Conservation (phyloP, 768 basidiomycete species). For the Zangia roseola region DNA sequence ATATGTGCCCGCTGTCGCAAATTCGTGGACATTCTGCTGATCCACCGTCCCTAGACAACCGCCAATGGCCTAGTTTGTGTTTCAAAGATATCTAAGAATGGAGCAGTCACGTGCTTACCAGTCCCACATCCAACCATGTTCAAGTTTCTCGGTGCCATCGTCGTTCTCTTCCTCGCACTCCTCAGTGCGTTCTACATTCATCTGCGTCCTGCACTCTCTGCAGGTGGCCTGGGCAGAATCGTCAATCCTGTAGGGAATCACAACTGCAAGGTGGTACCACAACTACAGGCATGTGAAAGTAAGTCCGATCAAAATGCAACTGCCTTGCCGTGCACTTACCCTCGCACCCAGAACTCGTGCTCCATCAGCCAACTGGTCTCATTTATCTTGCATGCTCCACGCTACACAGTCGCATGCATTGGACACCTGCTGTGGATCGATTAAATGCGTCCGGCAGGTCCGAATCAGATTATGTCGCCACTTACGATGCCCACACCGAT, state of each 20-base stretch:
- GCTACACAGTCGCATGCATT: slow-evolving; percentile 44
- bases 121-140: too few relatives aligned
- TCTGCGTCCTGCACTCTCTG: slow-evolving; percentile 43
- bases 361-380: slow-evolving; percentile 56
- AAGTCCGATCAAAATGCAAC: slow-evolving; percentile 13
- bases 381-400: slow-evolving; percentile 66
- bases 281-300: slow-evolving; percentile 73
- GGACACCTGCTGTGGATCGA: slow-evolving; percentile 47
- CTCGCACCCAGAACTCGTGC: slow-evolving; percentile 45
- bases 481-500: slow-evolving; percentile 50
- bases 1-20: too few relatives aligned
- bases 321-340: slow-evolving; percentile 10
- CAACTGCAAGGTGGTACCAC: slow-evolving; percentile 48
- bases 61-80: too few relatives aligned
- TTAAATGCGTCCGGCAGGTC: slow-evolving; percentile 39
- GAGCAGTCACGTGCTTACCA: too few relatives aligned
- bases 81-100: too few relatives aligned
- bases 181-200: slow-evolving; percentile 48
- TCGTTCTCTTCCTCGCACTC: slow-evolving; percentile 36
- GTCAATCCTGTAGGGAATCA: slow-evolving; percentile 46
- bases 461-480: slow-evolving; percentile 55
- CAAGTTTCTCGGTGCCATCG: slow-evolving; percentile 4
- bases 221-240: slow-evolving; percentile 44
- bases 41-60: too few relatives aligned
- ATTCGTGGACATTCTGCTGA: too few relatives aligned